Evolutionary conservation across 192 early-diverging fungal genomes (phyloP).

Genomic region (Bifiguratus adelaidae): DNA sequence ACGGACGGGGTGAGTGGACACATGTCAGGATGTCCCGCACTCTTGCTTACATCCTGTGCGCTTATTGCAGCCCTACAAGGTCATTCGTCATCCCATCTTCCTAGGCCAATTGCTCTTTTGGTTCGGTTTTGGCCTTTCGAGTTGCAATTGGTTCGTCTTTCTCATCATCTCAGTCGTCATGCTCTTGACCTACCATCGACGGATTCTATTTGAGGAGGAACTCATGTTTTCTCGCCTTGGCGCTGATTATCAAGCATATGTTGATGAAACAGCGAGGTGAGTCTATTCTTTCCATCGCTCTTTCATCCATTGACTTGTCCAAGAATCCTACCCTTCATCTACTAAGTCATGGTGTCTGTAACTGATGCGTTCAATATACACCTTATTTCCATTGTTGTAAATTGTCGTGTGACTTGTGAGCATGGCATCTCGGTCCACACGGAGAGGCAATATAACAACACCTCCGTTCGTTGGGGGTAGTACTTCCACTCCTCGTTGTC

Average conservation of each 20-base stretch:
- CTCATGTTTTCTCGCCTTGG: slow-evolving; percentile 21
- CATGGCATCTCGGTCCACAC: too few species aligned
- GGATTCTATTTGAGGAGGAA: slow-evolving; percentile 19
- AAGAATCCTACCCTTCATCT: too few species aligned
- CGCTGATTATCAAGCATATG: slow-evolving; percentile 28
- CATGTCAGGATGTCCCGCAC: not conserved
- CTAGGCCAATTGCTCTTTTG: slow-evolving; percentile 13
- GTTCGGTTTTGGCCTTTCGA: slow-evolving; percentile 17
- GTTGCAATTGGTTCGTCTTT: slow-evolving; percentile 8
- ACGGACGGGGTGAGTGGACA: not conserved
- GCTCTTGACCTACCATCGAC: slow-evolving; percentile 6
- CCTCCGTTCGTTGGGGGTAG: too few species aligned
- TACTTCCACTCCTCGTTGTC: too few species aligned
- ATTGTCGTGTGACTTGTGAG: too few species aligned
- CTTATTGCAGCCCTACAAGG: slow-evolving; percentile 19
- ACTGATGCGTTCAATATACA: too few species aligned
- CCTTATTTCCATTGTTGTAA: too few species aligned
- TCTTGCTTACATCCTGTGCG: not conserved
- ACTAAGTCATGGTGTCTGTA: too few species aligned
- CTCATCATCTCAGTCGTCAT: slow-evolving; percentile 6
- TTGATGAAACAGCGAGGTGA: slow-evolving; percentile 13
- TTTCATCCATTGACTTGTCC: too few species aligned
- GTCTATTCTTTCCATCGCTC: too few species aligned
- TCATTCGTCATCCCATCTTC: slow-evolving; percentile 24
- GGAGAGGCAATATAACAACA: too few species aligned